Evolutionary conservation across 345 rosid genomes (phyloP).

Genomic region (Lepidium aucheri): DNA sequence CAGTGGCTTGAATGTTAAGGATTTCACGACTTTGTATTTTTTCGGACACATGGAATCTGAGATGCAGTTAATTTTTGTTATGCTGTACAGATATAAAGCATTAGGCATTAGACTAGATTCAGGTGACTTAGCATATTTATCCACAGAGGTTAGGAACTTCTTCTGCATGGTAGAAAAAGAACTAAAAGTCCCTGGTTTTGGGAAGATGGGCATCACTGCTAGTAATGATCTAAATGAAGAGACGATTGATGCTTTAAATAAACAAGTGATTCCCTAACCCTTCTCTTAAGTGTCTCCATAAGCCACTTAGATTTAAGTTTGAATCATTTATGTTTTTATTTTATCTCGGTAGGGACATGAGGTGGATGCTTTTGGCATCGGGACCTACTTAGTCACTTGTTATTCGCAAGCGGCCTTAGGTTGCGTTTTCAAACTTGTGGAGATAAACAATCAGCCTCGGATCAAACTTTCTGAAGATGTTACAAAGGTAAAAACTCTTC

Average conservation of each 20-base stretch:
- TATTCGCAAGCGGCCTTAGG: slow-evolving; percentile 93
- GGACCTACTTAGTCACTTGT: slow-evolving; percentile 90
- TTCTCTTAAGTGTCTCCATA: not conserved
- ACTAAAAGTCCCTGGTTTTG: slow-evolving; percentile 58
- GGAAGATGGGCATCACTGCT: slow-evolving; percentile 63
- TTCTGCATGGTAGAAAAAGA: slow-evolving; percentile 61
- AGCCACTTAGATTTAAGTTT: not conserved
- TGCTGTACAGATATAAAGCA: slow-evolving; percentile 67
- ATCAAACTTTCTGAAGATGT: slow-evolving; percentile 99
- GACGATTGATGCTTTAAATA: slow-evolving; percentile 93
- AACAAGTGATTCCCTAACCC: slow-evolving; percentile 47
- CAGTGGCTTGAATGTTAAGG: not conserved
- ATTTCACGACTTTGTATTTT: not conserved
- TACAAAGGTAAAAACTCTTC: slow-evolving; percentile 55
- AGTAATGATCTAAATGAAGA: slow-evolving; percentile 98
- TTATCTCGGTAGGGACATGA: slow-evolving; percentile 66
- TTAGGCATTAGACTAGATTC: slow-evolving; percentile 90
- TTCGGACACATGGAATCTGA: not conserved
- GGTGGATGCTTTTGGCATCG: slow-evolving; percentile 86
- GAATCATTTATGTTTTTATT: not conserved
- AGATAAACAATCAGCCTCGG: slow-evolving; percentile 87
- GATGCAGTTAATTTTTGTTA: not conserved
- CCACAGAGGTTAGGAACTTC: slow-evolving; percentile 68
- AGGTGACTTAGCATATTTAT: slow-evolving; percentile 91
- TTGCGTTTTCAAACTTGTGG: slow-evolving; percentile 97